These are phyloP conservation scores for Tetrahymena borealis DNA, from an alignment of 73 alveolate species.

Conservation along the genomic window DNA sequence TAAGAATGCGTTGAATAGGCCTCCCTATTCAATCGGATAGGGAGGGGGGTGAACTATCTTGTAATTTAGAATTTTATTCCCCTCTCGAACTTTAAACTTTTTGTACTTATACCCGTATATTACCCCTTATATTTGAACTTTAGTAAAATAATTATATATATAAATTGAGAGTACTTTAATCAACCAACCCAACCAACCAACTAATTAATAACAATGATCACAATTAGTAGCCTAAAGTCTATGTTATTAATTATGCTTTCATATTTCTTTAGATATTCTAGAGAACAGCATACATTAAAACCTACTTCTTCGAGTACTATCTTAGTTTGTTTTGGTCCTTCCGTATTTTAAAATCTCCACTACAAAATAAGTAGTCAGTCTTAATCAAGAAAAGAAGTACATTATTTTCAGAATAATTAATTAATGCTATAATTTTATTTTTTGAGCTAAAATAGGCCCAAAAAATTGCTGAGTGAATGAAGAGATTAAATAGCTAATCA, in stretches of 20 bases:
- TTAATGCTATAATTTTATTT: not conserved
- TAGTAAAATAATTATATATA: not conserved
- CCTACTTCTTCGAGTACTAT: not conserved
- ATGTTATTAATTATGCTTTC: not conserved
- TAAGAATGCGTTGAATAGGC: conserved; percentile 2
- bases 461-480: too few species aligned
- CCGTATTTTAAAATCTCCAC: not conserved
- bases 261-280: too few species aligned
- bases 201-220: not conserved
- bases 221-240: not conserved
- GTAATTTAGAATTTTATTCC: not conserved
- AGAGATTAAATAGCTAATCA: too few species aligned
- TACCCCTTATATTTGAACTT: not conserved
- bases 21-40: not conserved
- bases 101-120: not conserved
- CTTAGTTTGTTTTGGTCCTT: not conserved
- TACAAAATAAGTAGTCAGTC: not conserved
- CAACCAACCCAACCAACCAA: too few species aligned
- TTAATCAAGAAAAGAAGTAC: not conserved
- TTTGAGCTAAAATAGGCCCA: not conserved
- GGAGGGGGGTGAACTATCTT: conserved; percentile 6
- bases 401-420: not conserved
- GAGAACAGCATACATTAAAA: too few species aligned
- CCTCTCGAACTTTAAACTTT: not conserved
- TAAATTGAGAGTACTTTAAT: not conserved